Base-by-base conservation (phyloP, 495 filamentous ascomycete species). In the Trichoderma gamsii region DNA sequence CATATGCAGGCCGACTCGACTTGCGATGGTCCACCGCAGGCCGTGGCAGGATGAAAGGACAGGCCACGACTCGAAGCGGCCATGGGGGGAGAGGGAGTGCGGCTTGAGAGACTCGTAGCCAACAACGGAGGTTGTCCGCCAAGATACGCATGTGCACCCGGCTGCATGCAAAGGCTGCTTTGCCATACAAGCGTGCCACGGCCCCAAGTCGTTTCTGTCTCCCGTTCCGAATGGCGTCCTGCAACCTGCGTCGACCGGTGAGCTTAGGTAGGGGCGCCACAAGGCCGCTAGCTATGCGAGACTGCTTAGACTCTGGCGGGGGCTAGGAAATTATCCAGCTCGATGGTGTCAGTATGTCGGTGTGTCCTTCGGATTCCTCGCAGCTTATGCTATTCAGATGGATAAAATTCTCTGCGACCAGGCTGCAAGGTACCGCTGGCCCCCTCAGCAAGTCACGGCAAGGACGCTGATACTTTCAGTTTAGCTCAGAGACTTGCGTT, bases 201-300 rank as follows among this genome's bases (percentile, higher is more conserved):
- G 18, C 3, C 56, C 8, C 56, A 32, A 25, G 27, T 12, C 56
- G 15, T 18, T 18, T 61, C 11, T 61, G 56, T 25, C 16, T 61
- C 16, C 27, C 8, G 16, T 61, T 32, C 16, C 23, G 56, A 29
- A 32, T 13, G 23, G 56, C 56, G 18, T 11, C n/a, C n/a, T 13
- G 9, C 56, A 27, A 27, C 56, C 27, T 12, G 7, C 23, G 27
- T 25, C 56, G 27, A 61, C 56, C 56, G 56, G 56, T 61, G 56
- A 61, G 25, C 56, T 61, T 61, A 29, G 27, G 56, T 29, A 27
- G 15, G 51, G 56, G 27, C 56, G 56, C 56, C 56, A 61, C 56
- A 16, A 61, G 11, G 56, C 56, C 23, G n/a, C 56, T 61, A 61
- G 56, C 56, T 21, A n/a, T 52, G 49, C 15, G 49, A n/a, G 15